Evolutionary conservation across 768 basidiomycete genomes (phyloP).

Genomic region (Rhodotorula paludigena): DNA sequence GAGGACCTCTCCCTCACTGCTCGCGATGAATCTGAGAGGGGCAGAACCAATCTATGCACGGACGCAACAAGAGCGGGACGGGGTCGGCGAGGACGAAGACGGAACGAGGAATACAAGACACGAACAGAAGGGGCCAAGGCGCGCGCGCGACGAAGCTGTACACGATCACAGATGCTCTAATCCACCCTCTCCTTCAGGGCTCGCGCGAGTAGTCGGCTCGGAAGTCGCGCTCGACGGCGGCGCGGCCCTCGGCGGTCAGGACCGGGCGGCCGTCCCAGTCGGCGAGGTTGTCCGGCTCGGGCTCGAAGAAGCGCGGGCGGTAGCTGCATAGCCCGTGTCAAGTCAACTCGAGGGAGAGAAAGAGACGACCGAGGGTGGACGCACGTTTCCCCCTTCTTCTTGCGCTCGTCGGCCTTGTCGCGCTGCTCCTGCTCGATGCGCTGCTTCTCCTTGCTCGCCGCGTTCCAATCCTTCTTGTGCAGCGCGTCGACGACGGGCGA

Average conservation of each 20-base stretch:
- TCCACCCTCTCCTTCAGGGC: background rate
- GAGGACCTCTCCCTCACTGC: too few species aligned
- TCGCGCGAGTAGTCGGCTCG: constrained; percentile 13
- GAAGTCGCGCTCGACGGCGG: constrained; percentile 68
- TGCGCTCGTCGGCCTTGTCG: constrained; percentile 79
- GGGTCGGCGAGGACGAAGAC: too few species aligned
- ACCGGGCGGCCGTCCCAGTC: constrained; percentile 61
- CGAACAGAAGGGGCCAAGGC: too few species aligned
- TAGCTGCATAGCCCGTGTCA: constrained; percentile 54
- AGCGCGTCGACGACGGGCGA: constrained; percentile 52
- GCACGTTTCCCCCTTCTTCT: constrained; percentile 70
- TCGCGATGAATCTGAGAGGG: too few species aligned
- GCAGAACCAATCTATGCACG: too few species aligned
- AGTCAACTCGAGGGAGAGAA: background rate
- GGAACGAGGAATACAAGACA: too few species aligned
- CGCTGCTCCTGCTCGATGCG: constrained; percentile 88
- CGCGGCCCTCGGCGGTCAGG: constrained; percentile 64
- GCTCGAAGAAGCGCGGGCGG: constrained; percentile 62
- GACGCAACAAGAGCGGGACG: too few species aligned
- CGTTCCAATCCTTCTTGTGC: constrained; percentile 75
- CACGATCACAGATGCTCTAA: background rate
- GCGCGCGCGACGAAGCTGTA: too few species aligned
- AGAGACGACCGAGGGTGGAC: constrained; percentile 46
- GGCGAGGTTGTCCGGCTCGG: constrained; percentile 54
- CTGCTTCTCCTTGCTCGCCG: constrained; percentile 88